Base-by-base conservation (phyloP, 1,284 basidiomycete genomes). In the Leccinum pallidistipes region DNA sequence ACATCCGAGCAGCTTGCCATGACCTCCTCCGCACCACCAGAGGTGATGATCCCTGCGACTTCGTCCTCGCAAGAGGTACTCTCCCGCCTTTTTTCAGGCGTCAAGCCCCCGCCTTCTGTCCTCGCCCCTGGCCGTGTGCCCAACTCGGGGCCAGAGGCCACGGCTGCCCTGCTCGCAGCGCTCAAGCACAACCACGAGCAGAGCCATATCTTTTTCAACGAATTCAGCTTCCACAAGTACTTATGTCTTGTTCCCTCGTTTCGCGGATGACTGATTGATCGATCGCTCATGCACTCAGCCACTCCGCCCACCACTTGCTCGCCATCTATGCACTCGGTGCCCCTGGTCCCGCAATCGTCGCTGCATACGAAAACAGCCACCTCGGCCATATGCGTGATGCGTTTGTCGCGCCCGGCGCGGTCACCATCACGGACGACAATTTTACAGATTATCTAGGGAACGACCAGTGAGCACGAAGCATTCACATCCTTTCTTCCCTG, bases 161-260 rank as follows among this genome's bases (percentile, higher is more conserved):
- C 79, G 12, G 70, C 74, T n/a, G 73, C 76, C 1, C 69, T 87
- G 5, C 74, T 77, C 4, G 74, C 76, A 34, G 74, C 80, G 0
- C 76, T 89, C 56, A 81, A 79, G 62, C 80, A 86, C 57, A 86
- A 90, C 65, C 83, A 86, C 62, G 75, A 80, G 50, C 79, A 78
- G 21, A 82, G 81, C 75, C 86, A 89, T 67, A 77, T 82, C 40
- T 88, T 85, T 70, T 86, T 87, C 76, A 86, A 88, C 62, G 79
- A 86, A 21, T 76, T 71, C 59, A 77, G 79, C 2, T 87, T 84
- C 66, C 86, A 88, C 75, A 88, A 87, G 83, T 83, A 65, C 6
- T 36, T 36, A 47, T 32, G 71, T 62, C n/a, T 49, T 31, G 11
- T 50, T 45, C 24, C 9, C 14, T 11, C 3, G 38, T 11, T 5